Evolutionary conservation across 768 basidiomycete species (phyloP), one percentile per base, ranked within the genome.

Genomic region (Russula dissimulans): DNA sequence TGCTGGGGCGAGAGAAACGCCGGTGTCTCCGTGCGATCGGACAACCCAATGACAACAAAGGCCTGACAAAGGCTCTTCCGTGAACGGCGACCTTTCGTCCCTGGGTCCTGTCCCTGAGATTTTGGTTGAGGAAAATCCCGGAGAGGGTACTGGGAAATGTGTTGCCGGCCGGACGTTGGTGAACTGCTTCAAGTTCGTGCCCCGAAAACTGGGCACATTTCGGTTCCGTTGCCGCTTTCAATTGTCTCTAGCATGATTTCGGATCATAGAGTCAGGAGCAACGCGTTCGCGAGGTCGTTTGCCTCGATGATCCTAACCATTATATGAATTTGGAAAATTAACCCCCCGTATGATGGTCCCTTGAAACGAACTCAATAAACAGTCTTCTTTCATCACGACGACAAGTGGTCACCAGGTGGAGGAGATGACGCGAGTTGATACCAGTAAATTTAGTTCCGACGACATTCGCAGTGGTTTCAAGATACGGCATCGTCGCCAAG

Each of bases 341-440:
- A 87, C 72, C 14, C 84, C 85, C 83, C 83, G 87, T 14, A 75
- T 81, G 63, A 87, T 81, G 10, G 84, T 84, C 29, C 79, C 84
- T 84, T 63, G 54, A 39, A 50, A 41, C 34, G 7, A 41, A 43
- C 43, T 34, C 42, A 32, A 52, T 38, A 39, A 50, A 48, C 32
- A 22, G 32, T 4, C 26, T 32, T 9, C 6, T 22, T 11, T 17
- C 9, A 34, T 11, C 12, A 14, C 6, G 7, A 29, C 36, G 22
- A 11, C 3, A 7, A 29, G 15, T 22, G 22, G 72, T 54, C 67
- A 78, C 82, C 75, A 5, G 71, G 60, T 17, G 82, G 84, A 42
- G 86, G 76, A 64, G 78, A 78, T 36, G 76, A 75, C 9, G 79
- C 76, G 26, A 80, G 73, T 53, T 73, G 65, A 64, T 86, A n/a